Evolutionary conservation across 208 protist genomes (phyloP).

Genomic region (Leishmania tarentolae): DNA sequence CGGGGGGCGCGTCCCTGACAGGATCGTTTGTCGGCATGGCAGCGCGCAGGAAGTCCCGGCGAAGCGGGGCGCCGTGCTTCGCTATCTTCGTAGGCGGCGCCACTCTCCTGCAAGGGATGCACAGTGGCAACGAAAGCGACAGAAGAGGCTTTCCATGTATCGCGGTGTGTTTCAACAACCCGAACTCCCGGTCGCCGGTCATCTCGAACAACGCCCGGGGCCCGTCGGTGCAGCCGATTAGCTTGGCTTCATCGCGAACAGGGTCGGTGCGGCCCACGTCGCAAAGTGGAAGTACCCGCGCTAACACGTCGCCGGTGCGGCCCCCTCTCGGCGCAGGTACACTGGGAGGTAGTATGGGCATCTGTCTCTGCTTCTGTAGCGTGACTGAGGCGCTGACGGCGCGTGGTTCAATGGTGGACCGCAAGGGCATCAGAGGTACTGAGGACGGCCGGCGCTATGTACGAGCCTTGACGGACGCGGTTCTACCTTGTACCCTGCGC

Average conservation of each 20-base stretch:
- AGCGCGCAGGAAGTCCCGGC: conserved; percentile 17
- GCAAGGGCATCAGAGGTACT: conserved; percentile 36
- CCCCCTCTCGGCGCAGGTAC: background rate
- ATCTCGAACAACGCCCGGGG: background rate
- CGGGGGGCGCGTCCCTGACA: conserved; percentile 15
- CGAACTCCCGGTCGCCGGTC: background rate
- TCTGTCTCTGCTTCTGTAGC: conserved; percentile 30
- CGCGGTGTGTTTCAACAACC: conserved; percentile 37
- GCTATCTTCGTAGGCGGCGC: conserved; percentile 36
- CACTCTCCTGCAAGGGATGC: conserved; percentile 5
- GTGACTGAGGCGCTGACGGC: conserved; percentile 32
- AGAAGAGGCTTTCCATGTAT: conserved; percentile 16
- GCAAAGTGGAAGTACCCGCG: background rate
- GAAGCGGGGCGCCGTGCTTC: conserved; percentile 36
- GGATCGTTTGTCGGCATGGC: conserved; percentile 11
- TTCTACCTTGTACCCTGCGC: conserved; percentile 30
- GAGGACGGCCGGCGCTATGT: conserved; percentile 33
- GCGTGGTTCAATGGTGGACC: conserved; percentile 26
- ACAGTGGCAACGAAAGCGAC: background rate
- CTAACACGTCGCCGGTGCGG: conserved; percentile 1
- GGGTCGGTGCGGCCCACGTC: background rate
- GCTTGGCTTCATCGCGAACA: background rate
- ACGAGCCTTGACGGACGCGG: conserved; percentile 20
- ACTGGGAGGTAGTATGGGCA: background rate
- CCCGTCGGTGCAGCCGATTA: background rate